Conservation (phyloP, 1,284 basidiomycete genomes). For the Meripilus lineatus region DNA sequence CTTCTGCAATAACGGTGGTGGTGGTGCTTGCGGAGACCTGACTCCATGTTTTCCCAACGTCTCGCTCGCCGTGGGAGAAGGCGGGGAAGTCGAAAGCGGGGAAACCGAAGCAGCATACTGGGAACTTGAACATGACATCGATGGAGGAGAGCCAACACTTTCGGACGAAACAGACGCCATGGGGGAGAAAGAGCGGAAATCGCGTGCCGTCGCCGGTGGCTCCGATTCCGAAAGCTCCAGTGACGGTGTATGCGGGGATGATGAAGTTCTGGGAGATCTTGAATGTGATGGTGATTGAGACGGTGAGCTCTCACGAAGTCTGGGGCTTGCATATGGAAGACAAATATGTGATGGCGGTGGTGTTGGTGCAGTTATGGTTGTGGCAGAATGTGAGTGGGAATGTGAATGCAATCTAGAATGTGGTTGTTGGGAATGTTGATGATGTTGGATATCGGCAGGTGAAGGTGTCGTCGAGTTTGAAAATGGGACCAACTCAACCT, state of each 20-base stretch:
- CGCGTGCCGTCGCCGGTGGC: constrained; percentile 5
- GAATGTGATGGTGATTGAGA: constrained; percentile 12
- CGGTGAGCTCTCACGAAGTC: neutral
- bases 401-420: constrained; percentile 9
- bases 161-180: constrained; percentile 27
- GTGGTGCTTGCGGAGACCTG: neutral
- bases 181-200: constrained; percentile 19
- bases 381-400: constrained; percentile 30
- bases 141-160: constrained; percentile 22
- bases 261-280: constrained; percentile 4
- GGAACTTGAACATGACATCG: constrained; percentile 29
- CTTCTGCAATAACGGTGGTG: neutral
- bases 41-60: constrained; percentile 2
- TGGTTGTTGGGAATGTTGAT: neutral
- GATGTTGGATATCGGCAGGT: constrained; percentile 5
- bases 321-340: neutral
- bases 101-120: constrained; percentile 29
- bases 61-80: constrained; percentile 26
- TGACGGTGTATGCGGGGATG: constrained; percentile 11
- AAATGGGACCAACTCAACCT: neutral
- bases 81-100: constrained; percentile 29
- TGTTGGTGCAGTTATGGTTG: constrained; percentile 29
- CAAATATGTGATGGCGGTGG: constrained; percentile 13
- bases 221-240: constrained; percentile 10
- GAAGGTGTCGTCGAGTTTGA: constrained; percentile 12